phyloP scores from a whole-genome alignment of 768 basidiomycete genomes.

The Daedalea quercina region DNA sequence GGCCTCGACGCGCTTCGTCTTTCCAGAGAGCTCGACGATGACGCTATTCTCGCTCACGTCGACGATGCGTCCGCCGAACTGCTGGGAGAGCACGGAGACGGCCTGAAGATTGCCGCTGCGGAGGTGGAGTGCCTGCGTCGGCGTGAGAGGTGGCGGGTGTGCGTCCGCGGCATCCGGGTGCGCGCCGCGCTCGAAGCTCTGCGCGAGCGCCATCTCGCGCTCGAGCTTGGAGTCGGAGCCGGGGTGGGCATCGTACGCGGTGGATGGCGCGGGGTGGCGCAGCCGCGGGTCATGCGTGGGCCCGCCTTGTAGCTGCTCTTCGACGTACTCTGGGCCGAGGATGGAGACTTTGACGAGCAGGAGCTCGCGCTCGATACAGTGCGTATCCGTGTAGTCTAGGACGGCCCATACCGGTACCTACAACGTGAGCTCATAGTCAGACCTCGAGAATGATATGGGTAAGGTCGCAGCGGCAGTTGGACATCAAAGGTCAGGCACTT shows the following conservation, averaged over 20 bases:
- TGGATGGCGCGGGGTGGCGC: conserved; percentile 11
- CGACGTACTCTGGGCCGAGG: conserved; percentile 94
- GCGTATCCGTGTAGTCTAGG: conserved; percentile 93
- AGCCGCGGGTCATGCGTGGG: conserved; percentile 75
- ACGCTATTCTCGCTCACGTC: conserved; percentile 94
- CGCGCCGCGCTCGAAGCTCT: conserved; percentile 66
- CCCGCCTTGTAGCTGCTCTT: conserved; percentile 82
- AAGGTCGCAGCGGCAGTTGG: too few species aligned
- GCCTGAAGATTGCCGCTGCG: conserved; percentile 89
- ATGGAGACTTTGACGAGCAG: conserved; percentile 96
- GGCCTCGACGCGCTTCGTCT: conserved; percentile 86
- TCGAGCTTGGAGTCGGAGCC: conserved; percentile 47
- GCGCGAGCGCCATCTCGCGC: conserved; percentile 66
- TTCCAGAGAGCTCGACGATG: conserved; percentile 92
- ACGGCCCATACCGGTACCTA: conserved; percentile 99
- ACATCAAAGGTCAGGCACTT: too few species aligned
- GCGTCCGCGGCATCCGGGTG: conserved; percentile 25
- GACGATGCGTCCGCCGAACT: conserved; percentile 90
- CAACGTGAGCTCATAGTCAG: background rate
- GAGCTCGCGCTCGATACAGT: conserved; percentile 86
- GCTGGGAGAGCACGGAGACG: conserved; percentile 75
- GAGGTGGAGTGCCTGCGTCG: conserved; percentile 78
- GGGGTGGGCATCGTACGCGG: conserved; percentile 5
- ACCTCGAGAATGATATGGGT: too few species aligned
- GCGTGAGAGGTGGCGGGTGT: conserved; percentile 31